Percentiles rank a stretch among this genome's conserved stretches.
Evolutionary conservation across 352 stramenopile species (phyloP).

Genomic region (Lagenidium giganteum): DNA sequence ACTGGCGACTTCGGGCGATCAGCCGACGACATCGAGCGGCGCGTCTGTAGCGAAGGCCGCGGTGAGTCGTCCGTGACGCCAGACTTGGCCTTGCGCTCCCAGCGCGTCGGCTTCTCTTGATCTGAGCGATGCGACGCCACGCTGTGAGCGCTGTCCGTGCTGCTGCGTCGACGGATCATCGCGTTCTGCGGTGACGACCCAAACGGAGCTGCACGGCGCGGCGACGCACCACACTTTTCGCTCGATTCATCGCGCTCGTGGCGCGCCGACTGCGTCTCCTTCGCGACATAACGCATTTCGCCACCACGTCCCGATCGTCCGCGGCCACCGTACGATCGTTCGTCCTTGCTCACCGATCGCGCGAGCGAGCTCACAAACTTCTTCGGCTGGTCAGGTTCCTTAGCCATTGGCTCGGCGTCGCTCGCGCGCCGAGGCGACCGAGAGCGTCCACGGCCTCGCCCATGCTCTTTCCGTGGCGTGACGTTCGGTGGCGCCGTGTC

Average conservation of each 20-base stretch:
- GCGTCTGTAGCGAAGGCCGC: background rate
- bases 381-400: slow-evolving; percentile 4
- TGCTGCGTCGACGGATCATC: background rate
- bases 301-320: no score
- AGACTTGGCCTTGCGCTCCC: slow-evolving; percentile 14
- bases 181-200: slow-evolving; percentile 17
- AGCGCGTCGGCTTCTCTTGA: background rate
- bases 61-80: slow-evolving; percentile 12
- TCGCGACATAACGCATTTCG: no score
- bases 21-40: no score
- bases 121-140: slow-evolving; percentile 10
- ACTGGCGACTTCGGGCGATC: no score
- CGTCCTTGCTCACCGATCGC: slow-evolving; percentile 10
- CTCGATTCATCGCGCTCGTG: slow-evolving; percentile 1
- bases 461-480: no score
- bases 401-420: background rate
- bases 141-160: slow-evolving; percentile 20
- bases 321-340: background rate
- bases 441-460: background rate
- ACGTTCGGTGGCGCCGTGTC: no score
- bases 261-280: background rate
- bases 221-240: no score
- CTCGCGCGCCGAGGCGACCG: slow-evolving; percentile 16
- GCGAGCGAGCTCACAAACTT: slow-evolving; percentile 14
- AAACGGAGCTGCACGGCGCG: no score